Evolutionary conservation across 345 rosid genomes (phyloP).

Genomic region (Murraya paniculata): DNA sequence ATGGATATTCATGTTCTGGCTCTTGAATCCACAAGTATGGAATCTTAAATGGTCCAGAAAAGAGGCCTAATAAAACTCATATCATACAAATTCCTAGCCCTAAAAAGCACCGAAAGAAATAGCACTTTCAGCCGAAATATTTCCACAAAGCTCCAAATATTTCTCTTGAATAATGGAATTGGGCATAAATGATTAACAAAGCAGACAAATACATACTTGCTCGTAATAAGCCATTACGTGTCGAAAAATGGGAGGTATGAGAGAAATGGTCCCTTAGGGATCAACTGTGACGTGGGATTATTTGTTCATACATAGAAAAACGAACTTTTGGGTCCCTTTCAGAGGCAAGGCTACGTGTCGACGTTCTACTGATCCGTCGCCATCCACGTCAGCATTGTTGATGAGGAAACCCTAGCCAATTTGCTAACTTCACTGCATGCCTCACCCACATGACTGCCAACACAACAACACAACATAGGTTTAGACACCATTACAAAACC

Average conservation of each 20-base stretch:
- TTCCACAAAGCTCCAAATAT: neutral
- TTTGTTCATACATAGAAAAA: neutral
- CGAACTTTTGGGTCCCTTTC: neutral
- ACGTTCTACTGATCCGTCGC: neutral
- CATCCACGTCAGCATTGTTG: neutral
- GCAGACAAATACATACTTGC: neutral
- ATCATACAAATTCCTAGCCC: neutral
- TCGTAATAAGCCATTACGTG: neutral
- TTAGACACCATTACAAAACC: neutral
- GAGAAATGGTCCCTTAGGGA: neutral
- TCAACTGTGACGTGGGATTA: neutral
- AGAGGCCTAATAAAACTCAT: neutral
- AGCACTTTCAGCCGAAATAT: neutral
- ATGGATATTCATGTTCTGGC: neutral
- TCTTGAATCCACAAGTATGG: neutral
- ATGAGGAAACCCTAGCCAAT: neutral
- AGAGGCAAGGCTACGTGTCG: neutral
- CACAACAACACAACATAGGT: neutral
- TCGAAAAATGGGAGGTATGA: neutral
- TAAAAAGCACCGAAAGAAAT: neutral
- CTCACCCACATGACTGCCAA: slow-evolving; percentile 4
- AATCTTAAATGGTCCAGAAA: neutral
- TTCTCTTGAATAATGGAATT: neutral
- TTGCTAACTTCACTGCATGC: slow-evolving; percentile 8
- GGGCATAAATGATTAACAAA: neutral